Evolutionary conservation across 148 eudicot species (phyloP), one percentile per base, ranked within the genome.

Genomic region (Rhododendron simsii): DNA sequence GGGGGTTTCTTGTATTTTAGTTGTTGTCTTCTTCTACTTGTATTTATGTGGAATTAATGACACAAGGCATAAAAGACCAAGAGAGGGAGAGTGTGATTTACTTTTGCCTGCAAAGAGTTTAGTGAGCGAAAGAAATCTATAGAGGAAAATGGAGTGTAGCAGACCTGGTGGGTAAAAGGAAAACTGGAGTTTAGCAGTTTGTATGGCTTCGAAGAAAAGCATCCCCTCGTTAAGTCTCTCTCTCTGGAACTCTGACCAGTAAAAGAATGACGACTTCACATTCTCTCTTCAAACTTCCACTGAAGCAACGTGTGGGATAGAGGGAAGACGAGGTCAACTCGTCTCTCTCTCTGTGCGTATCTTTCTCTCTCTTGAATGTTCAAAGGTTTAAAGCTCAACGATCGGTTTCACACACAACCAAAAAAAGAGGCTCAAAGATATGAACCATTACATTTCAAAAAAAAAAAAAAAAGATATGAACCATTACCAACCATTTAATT

Each of bases 261-360:
- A 84, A 74, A 84, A 51, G 57, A 6, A 33, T 20, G 86, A 74
- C 71, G 48, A 51, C 71, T 14, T 23, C 81, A 16, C n/a, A 3
- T 53, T 84, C 86, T 16, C 39, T 69, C 61, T 30, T 45, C 81
- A 65, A 67, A 75, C 30, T 73, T 73, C 51, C 80, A 84, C 44
- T 39, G 86, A 21, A 74, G 44, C 6, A 26, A 35, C 69, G 67
- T 23, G 50, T 73, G 61, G 44, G 57, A 45, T 8, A 47, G 21
- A 33, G 41, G 48, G 73, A 76, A 84, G 86, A 84, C 86, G 73
- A n/a, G 55, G 81, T 84, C 86, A 84, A 84, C 73, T 35, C 28
- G 0, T 37, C 74, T 30, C 48, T 37, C 80, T 78, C 33, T 78
- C 26, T 78, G n/a, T n/a, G n/a, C n/a, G 45, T 41, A 16, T 55